Conservation (phyloP, 805 yeast species). For the Blastobotrys attinorum region DNA sequence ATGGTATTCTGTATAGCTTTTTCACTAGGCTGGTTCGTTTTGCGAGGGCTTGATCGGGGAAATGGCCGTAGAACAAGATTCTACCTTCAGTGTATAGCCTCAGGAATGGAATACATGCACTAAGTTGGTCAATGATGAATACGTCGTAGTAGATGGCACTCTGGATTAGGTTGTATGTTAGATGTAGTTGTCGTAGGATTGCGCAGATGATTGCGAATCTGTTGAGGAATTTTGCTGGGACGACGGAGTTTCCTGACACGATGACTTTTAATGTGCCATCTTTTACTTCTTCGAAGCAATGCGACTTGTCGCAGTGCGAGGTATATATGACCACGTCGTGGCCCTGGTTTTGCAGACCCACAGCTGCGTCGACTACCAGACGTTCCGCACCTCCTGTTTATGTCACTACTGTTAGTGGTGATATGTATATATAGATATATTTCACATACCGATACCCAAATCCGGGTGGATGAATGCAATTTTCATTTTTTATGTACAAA, state of each 20-base stretch:
- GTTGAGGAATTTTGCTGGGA: constrained; percentile 65
- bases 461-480: constrained; percentile 94
- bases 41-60: constrained; percentile 83
- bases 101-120: constrained; percentile 73
- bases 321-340: constrained; percentile 67
- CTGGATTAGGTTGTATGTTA: constrained; percentile 40
- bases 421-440: neutral
- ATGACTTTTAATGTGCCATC: constrained; percentile 49
- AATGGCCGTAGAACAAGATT: constrained; percentile 86
- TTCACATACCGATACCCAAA: constrained; percentile 66
- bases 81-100: constrained; percentile 34
- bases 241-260: constrained; percentile 70
- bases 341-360: constrained; percentile 65
- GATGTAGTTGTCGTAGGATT: constrained; percentile 68
- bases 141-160: constrained; percentile 50
- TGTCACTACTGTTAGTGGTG: neutral
- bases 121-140: constrained; percentile 79
- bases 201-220: constrained; percentile 76
- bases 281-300: constrained; percentile 86
- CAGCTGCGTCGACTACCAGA: constrained; percentile 91
- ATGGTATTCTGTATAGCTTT: constrained; percentile 65
- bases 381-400: constrained; percentile 79
- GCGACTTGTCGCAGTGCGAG: constrained; percentile 79
- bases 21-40: constrained; percentile 48
- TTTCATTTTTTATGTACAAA: constrained; percentile 29